Evolutionary conservation across 768 basidiomycete species (phyloP).

Genomic region (Coprinopsis marcescibilis): DNA sequence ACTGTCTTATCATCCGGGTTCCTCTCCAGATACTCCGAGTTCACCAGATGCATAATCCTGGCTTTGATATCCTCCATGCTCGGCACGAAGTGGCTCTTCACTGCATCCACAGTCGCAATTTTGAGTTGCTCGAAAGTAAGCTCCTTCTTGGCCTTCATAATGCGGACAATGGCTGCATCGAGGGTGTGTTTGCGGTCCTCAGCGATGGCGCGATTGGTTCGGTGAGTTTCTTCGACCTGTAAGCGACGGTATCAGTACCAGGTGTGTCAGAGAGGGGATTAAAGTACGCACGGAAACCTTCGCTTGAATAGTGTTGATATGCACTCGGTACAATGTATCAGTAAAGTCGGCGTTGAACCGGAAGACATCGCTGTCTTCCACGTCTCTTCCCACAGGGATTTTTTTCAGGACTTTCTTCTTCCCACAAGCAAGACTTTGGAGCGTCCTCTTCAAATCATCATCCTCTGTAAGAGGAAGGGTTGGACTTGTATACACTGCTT

Average conservation of each 20-base stretch:
- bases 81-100: constrained; percentile 84
- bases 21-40: constrained; percentile 79
- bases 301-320: constrained; percentile 94
- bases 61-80: constrained; percentile 82
- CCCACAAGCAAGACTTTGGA: constrained; percentile 90
- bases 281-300: constrained; percentile 71
- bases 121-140: constrained; percentile 75
- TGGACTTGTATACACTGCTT: constrained; percentile 15
- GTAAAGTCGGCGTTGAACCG: constrained; percentile 78
- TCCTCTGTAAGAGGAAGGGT: constrained; percentile 43
- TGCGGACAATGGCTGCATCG: constrained; percentile 93
- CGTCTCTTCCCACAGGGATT: constrained; percentile 69
- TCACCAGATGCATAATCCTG: constrained; percentile 75
- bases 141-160: constrained; percentile 93
- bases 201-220: constrained; percentile 80
- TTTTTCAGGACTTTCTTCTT: constrained; percentile 87
- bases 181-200: constrained; percentile 80
- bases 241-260: constrained; percentile 1
- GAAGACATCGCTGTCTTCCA: constrained; percentile 73
- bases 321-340: constrained; percentile 71
- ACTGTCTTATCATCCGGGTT: constrained; percentile 64
- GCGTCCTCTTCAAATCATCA: constrained; percentile 68
- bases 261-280: background rate
- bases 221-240: constrained; percentile 80
- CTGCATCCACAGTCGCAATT: constrained; percentile 77